Conservation (phyloP, 2,329 filamentous ascomycete genomes). For the Fusarium paranaense region DNA sequence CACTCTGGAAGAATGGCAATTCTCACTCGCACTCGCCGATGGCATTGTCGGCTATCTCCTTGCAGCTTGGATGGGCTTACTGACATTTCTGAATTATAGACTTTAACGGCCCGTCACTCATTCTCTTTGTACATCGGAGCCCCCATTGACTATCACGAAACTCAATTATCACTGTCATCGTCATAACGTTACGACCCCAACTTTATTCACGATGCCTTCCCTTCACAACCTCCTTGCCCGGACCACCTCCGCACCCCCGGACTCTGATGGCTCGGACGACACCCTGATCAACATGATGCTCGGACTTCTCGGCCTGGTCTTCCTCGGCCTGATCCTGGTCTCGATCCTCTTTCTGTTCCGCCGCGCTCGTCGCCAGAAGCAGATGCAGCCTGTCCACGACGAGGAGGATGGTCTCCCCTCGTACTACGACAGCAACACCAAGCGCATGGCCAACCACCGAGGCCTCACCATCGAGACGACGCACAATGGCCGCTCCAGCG, state of each 20-base stretch:
- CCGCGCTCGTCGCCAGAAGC: slow-evolving; percentile 66
- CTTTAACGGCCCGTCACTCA: slow-evolving; percentile 29
- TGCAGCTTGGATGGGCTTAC: slow-evolving; percentile 17
- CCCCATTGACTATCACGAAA: slow-evolving; percentile 29
- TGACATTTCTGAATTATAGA: slow-evolving; percentile 40
- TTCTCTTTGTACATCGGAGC: slow-evolving; percentile 36
- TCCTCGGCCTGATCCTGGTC: slow-evolving; percentile 76
- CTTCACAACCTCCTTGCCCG: slow-evolving; percentile 40
- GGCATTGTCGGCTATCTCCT: neutral
- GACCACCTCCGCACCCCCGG: slow-evolving; percentile 44
- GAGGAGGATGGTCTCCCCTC: slow-evolving; percentile 69
- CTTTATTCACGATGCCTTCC: slow-evolving; percentile 41
- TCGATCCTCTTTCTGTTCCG: slow-evolving; percentile 79
- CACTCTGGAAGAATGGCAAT: neutral
- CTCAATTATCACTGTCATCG: slow-evolving; percentile 19
- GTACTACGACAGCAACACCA: slow-evolving; percentile 71
- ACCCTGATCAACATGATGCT: slow-evolving; percentile 83
- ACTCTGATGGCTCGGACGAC: slow-evolving; percentile 60
- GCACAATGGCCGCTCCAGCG: slow-evolving; percentile 70
- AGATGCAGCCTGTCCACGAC: slow-evolving; percentile 52
- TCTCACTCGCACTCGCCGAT: slow-evolving; percentile 18
- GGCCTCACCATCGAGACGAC: slow-evolving; percentile 70
- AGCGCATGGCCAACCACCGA: slow-evolving; percentile 63
- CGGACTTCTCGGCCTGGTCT: slow-evolving; percentile 80
- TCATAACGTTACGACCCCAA: slow-evolving; percentile 22